Base-by-base conservation (phyloP, 1,284 basidiomycete genomes). In the Fomes fomentarius region DNA sequence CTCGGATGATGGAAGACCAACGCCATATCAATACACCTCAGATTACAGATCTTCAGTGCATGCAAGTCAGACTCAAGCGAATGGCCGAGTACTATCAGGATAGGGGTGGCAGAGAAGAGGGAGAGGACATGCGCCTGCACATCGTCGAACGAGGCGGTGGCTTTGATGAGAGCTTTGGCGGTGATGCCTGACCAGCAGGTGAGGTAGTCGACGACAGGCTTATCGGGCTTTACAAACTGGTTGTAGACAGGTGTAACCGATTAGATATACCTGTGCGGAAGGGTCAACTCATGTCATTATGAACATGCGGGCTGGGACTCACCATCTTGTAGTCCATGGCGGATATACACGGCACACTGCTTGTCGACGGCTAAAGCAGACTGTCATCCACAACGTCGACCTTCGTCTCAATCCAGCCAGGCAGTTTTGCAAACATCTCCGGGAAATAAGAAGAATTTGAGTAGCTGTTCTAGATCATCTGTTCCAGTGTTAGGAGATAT, bases 291-390 rank as follows among this genome's bases (percentile, higher is more conserved):
- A 62, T 17, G n/a, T n/a, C n/a, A 12, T 2, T 54, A 52, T 12
- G 47, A 2, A 3, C 10, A 4, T 7, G 61, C 28, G n/a, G 30
- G 4, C 40, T 10, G 19, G 14, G 38, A 60, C 82, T 54, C 59
- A 93, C 94, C 94, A 97, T 97, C 71, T 97, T 94, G 69, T 95
- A 98, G 75, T 97, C 95, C 37, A 97, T 79, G 4, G 86, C 83
- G 54, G 83, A 86, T 33, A 89, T 76, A 53, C 74, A 77, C 7
- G 77, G 66, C 34, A 39, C 72, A 51, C 28, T 76, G 66, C 31
- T 65, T 54, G 54, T 69, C 66, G 54, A 63, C 47, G 50, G 68
- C 58, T 66, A 25, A 34, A 53, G 33, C 41, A 58, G 25, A 1
- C 60, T 34, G 58, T 66, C 47, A 52, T 64, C 49, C 54, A 58